A percentile compares a stretch with the other conserved stretches of the same genome.
phyloP scores from a whole-genome alignment of 805 yeast genomes.

The Sugiyamaella lignohabitans region DNA sequence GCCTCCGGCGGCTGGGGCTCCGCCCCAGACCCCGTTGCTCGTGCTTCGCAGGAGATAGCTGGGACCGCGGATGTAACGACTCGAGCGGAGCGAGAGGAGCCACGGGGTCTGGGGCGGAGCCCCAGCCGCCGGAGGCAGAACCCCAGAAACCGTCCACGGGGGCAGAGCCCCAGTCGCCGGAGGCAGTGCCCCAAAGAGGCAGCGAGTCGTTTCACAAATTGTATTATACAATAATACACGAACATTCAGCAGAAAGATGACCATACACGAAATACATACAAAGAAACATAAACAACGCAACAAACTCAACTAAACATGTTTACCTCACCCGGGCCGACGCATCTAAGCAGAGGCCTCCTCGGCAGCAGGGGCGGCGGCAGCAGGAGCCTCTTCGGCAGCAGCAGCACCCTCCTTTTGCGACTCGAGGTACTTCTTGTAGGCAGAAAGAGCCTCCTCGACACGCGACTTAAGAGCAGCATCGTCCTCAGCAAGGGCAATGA shows the following conservation, averaged over 20 bases:
- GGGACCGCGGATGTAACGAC: too few species aligned
- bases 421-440: constrained; percentile 86
- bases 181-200: not conserved
- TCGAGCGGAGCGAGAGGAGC: not conserved
- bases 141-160: not conserved
- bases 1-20: too few species aligned
- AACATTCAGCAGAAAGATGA: not conserved
- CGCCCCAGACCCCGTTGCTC: not conserved
- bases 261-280: not conserved
- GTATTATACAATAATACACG: not conserved
- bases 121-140: not conserved
- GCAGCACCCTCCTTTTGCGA: constrained; percentile 29
- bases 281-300: not conserved
- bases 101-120: not conserved
- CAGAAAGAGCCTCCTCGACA: constrained; percentile 89
- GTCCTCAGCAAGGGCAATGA: constrained; percentile 80
- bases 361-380: not conserved
- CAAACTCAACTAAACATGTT: not conserved
- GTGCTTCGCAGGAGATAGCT: too few species aligned
- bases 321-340: not conserved
- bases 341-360: too few species aligned
- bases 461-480: constrained; percentile 84
- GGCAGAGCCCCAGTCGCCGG: not conserved
- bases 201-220: not conserved
- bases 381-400: not conserved